These are phyloP conservation scores for Fusarium sp. DNA, from an alignment of 2,329 filamentous ascomycete genomes.

Conservation along the genomic window DNA sequence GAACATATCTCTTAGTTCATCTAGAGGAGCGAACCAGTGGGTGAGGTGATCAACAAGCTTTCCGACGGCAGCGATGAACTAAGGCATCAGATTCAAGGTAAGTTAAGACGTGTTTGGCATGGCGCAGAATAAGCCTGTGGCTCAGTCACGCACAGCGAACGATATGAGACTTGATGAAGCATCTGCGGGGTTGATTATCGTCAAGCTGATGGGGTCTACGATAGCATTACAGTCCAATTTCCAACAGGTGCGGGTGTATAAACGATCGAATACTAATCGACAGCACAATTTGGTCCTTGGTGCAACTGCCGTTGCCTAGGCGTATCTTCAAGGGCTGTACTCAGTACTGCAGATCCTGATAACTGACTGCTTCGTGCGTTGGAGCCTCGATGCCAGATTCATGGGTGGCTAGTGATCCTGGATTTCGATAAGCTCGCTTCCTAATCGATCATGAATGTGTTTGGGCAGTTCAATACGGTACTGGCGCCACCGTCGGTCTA, in stretches of 20 bases:
- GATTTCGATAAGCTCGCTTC: background rate
- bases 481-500: constrained; percentile 2
- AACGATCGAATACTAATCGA: background rate
- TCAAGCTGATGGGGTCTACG: background rate
- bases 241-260: background rate
- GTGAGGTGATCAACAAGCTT: constrained; percentile 18
- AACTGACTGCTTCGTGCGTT: constrained; percentile 7
- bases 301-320: constrained; percentile 8
- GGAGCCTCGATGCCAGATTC: background rate
- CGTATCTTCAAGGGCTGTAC: constrained; percentile 6
- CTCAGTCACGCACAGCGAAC: background rate
- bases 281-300: background rate
- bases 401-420: background rate
- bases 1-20: constrained; percentile 5
- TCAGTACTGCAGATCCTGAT: constrained; percentile 11
- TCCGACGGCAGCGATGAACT: constrained; percentile 8
- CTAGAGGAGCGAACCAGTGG: background rate
- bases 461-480: constrained; percentile 2
- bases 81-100: background rate
- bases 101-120: constrained; percentile 9
- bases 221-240: background rate
- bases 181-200: background rate
- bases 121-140: constrained; percentile 17
- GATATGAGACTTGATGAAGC: background rate
- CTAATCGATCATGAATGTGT: background rate